Conservation (phyloP, 2,329 filamentous ascomycete genomes). For the Thielaviopsis populi region DNA sequence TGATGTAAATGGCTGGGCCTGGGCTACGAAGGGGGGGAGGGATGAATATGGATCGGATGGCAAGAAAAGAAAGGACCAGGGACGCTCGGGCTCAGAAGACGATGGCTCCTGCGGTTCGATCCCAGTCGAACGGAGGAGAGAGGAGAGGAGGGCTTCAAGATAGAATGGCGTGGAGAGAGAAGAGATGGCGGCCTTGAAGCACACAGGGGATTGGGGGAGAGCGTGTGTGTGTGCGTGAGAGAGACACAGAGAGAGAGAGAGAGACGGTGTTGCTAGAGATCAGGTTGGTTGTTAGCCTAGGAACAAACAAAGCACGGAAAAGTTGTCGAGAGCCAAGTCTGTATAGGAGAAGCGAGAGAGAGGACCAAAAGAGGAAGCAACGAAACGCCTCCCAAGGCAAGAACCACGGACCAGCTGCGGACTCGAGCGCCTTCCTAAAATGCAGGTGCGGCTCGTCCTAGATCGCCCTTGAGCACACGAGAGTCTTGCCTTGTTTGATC, state of each 20-base stretch:
- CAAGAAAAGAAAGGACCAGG: neutral
- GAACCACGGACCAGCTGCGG: neutral
- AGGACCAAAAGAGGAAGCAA: neutral
- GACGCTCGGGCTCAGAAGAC: conserved; percentile 4
- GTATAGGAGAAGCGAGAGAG: neutral
- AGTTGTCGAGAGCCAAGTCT: no score
- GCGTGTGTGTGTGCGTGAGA: no score
- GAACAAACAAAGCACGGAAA: neutral
- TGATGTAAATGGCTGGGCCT: conserved; percentile 8
- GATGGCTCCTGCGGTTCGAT: conserved; percentile 5
- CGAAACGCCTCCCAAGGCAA: neutral
- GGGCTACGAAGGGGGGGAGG: neutral
- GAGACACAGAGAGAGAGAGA: no score
- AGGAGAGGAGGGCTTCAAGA: neutral
- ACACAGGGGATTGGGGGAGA: neutral
- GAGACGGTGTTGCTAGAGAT: no score
- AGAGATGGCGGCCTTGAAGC: neutral
- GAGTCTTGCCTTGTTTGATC: neutral
- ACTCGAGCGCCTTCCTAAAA: neutral
- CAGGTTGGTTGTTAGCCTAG: no score
- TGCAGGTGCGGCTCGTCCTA: conserved; percentile 1
- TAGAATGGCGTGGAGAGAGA: neutral
- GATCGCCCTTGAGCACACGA: neutral
- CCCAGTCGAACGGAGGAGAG: conserved; percentile 8
- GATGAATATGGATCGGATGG: neutral